A percentile compares a stretch with the other conserved stretches of the same genome.
Evolutionary conservation across 1,139 yeast species (phyloP).

Genomic region (Diutina ranongensis): DNA sequence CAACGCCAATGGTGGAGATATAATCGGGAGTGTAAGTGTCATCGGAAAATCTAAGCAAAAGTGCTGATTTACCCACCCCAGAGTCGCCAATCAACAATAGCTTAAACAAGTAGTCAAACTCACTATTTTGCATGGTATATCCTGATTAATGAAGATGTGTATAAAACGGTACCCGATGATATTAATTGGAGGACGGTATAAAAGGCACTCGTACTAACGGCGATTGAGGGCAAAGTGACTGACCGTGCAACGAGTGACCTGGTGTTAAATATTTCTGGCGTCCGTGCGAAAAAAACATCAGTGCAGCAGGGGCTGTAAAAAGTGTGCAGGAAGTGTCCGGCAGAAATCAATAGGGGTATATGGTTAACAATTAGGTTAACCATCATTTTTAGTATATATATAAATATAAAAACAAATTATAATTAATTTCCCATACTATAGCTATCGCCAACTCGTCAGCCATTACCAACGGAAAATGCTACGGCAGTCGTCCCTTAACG

Average conservation of each 20-base stretch:
- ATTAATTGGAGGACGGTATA: background rate
- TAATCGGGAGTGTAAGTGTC: conserved; percentile 96
- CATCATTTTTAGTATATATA: no score
- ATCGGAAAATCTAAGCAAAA: conserved; percentile 90
- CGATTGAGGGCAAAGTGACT: background rate
- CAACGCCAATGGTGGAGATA: conserved; percentile 96
- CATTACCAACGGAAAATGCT: no score
- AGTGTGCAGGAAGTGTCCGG: background rate
- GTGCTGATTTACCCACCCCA: conserved; percentile 96
- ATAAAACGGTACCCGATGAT: background rate
- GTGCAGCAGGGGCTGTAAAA: background rate
- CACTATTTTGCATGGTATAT: conserved; percentile 9
- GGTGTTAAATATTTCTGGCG: background rate
- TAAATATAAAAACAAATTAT: no score
- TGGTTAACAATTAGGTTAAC: no score
- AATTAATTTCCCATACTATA: no score
- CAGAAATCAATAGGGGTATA: background rate
- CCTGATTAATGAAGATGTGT: background rate
- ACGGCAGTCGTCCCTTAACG: no score
- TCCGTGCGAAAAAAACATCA: background rate
- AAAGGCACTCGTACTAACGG: background rate
- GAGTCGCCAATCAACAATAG: conserved; percentile 92
- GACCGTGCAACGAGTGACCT: background rate
- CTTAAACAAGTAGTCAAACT: conserved; percentile 92
- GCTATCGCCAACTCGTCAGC: no score